Evolutionary conservation across 2,329 filamentous ascomycete genomes (phyloP).

Genomic region (Blumeriella jaapii): DNA sequence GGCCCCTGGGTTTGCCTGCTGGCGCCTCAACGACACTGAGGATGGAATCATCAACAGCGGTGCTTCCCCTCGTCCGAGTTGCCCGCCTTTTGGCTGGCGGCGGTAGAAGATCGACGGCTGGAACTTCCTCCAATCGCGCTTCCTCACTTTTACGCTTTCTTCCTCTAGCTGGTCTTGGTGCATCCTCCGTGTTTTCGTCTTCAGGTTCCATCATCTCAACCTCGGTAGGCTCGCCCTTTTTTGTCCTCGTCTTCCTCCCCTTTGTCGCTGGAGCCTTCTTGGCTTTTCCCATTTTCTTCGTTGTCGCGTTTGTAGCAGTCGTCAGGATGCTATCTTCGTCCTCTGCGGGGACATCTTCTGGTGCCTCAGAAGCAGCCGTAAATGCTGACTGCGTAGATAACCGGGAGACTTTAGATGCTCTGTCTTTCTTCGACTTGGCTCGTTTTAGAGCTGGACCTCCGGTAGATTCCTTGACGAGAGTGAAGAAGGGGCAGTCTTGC

Average conservation of each 20-base stretch:
- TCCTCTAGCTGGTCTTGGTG: slow-evolving; percentile 18
- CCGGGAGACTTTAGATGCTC: slow-evolving; percentile 59
- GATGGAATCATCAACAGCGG: slow-evolving; percentile 23
- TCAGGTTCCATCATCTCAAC: slow-evolving; percentile 27
- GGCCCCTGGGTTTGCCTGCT: slow-evolving; percentile 30
- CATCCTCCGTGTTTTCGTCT: slow-evolving; percentile 18
- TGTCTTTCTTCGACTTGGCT: slow-evolving; percentile 39
- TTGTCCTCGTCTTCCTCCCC: slow-evolving; percentile 34
- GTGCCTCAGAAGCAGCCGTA: slow-evolving; percentile 38
- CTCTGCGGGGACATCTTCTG: slow-evolving; percentile 35
- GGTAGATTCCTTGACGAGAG: slow-evolving; percentile 46
- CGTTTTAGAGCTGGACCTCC: slow-evolving; percentile 40
- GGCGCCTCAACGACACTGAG: slow-evolving; percentile 34
- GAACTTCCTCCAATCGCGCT: slow-evolving; percentile 2
- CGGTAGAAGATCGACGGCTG: slow-evolving; percentile 6
- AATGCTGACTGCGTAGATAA: slow-evolving; percentile 46
- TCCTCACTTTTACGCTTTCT: slow-evolving; percentile 24
- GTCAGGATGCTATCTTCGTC: slow-evolving; percentile 49
- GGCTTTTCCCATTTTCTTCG: slow-evolving; percentile 38
- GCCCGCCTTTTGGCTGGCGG: slow-evolving; percentile 31
- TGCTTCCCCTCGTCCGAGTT: slow-evolving; percentile 33
- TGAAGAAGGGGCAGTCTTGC: slow-evolving; percentile 74
- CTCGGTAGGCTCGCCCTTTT: slow-evolving; percentile 44
- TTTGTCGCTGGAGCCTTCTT: slow-evolving; percentile 44
- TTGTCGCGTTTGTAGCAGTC: slow-evolving; percentile 46